These are phyloP conservation scores for Excoecaria cochinchinensis DNA, from an alignment of 345 rosid species.

Conservation along the genomic window DNA sequence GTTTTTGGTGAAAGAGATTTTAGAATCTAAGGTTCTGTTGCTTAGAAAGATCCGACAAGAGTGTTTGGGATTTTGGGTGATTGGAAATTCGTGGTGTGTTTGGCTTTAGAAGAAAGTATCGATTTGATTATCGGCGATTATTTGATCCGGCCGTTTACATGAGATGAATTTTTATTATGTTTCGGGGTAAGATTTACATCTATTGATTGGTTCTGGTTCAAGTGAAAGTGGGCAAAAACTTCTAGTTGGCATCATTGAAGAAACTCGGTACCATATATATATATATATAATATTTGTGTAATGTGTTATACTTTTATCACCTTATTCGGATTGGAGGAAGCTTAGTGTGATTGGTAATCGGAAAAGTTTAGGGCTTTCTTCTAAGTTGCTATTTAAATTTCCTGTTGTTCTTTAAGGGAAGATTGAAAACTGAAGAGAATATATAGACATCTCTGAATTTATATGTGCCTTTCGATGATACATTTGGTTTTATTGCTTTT, in stretches of 20 bases:
- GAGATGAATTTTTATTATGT: background rate
- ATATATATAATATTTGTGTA: background rate
- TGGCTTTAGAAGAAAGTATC: too few relatives aligned
- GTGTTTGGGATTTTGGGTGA: too few relatives aligned
- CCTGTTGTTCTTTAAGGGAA: background rate
- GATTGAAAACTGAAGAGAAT: background rate
- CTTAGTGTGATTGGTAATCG: background rate
- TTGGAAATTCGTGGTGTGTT: background rate
- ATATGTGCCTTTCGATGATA: background rate
- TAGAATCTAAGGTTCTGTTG: background rate
- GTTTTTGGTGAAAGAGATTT: background rate
- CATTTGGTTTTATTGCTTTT: background rate
- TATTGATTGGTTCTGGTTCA: background rate
- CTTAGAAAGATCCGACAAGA: background rate
- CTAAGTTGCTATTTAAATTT: background rate
- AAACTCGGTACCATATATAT: background rate
- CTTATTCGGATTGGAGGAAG: background rate
- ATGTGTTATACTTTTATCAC: background rate
- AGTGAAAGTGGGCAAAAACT: background rate
- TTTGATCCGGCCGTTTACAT: background rate
- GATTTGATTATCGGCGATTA: background rate
- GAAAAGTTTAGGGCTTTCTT: background rate
- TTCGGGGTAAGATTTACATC: background rate
- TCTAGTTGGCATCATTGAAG: background rate
- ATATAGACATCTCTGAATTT: background rate